Evolutionary conservation across 257 asterid genomes (phyloP).

Genomic region (Penstemon barbatus): DNA sequence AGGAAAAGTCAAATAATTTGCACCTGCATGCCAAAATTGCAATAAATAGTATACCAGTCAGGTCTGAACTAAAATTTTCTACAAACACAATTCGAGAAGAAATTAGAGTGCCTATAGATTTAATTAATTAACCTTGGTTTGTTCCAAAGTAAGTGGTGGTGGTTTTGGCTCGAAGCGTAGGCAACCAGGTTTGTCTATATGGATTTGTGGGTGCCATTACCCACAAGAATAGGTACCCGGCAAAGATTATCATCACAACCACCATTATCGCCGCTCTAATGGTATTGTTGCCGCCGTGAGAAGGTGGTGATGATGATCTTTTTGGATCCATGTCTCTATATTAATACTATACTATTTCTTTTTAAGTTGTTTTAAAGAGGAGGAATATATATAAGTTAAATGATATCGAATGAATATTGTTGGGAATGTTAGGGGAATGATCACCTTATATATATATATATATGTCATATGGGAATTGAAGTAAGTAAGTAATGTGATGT

Average conservation of each 20-base stretch:
- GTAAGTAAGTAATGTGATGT: slow-evolving; percentile 16
- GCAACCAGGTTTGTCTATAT: slow-evolving; percentile 51
- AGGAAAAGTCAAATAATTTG: slow-evolving; percentile 44
- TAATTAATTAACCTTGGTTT: slow-evolving; percentile 47
- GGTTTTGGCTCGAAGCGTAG: slow-evolving; percentile 40
- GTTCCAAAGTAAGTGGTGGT: slow-evolving; percentile 76
- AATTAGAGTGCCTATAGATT: background rate
- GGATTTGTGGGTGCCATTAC: slow-evolving; percentile 58
- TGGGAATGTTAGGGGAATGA: slow-evolving; percentile 9
- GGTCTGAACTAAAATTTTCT: too few species aligned
- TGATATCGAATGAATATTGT: background rate
- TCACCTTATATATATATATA: slow-evolving; percentile 20
- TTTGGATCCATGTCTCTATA: slow-evolving; percentile 19
- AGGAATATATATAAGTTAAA: background rate
- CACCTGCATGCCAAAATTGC: slow-evolving; percentile 44
- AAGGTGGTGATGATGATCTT: slow-evolving; percentile 13
- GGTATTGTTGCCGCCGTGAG: slow-evolving; percentile 30
- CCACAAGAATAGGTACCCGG: slow-evolving; percentile 59
- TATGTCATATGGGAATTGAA: background rate
- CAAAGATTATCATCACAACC: slow-evolving; percentile 33
- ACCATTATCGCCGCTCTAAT: slow-evolving; percentile 45
- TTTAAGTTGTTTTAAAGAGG: background rate
- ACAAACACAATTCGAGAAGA: background rate
- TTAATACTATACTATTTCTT: background rate
- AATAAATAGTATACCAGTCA: background rate